Base-by-base conservation (phyloP, 2,329 filamentous ascomycete species). In the Rosellinia necatrix region DNA sequence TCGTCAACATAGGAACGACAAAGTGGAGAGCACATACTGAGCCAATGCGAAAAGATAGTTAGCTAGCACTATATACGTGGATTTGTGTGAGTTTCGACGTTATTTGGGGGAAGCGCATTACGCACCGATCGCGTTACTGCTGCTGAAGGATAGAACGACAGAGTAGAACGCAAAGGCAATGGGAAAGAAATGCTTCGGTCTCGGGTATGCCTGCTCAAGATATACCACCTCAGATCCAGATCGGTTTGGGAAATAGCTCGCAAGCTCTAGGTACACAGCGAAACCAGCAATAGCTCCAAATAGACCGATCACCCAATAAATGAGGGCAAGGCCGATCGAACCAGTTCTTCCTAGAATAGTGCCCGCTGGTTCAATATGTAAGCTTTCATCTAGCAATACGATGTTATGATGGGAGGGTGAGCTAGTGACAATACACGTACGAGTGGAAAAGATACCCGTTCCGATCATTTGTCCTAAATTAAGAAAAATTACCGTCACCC, bases 401-500 rank as follows among this genome's bases (percentile, higher is more conserved):
- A n/a, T 13, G 6, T 15, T 53, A n/a, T 34, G 15, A 29, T 10
- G 3, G 6, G 21, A 22, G 12, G 10, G 6, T 19, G 4, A 13
- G 6, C 15, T 9, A 5, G 27, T 8, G n/a, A 25, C 22, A 17
- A 41, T 30, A 42, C 8, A 42, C 66, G 53, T 60, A 70, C 68
- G 68, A 8, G 55, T 60, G 4, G 81, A 82, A 59, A 81, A 85
- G 6, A 85, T 77, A 4, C 84, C 83, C 0, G 82, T 86, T 1
- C 84, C 84, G 40, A 87, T 77, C 83, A 87, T 86, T 68, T 82
- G 81, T 52, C 78, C 69, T 43, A 87, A 68, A 59, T 86, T 87
- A 22, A 87, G 66, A 52, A 84, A 82, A 17, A 86, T 72, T 17
- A 84, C 81, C 0, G 82, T 83, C 22, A 82, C 64, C 13, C 76